Evolutionary conservation across 1,139 yeast species (phyloP), one percentile per base, ranked within the genome.

Genomic region (Geotrichum histeridarum): DNA sequence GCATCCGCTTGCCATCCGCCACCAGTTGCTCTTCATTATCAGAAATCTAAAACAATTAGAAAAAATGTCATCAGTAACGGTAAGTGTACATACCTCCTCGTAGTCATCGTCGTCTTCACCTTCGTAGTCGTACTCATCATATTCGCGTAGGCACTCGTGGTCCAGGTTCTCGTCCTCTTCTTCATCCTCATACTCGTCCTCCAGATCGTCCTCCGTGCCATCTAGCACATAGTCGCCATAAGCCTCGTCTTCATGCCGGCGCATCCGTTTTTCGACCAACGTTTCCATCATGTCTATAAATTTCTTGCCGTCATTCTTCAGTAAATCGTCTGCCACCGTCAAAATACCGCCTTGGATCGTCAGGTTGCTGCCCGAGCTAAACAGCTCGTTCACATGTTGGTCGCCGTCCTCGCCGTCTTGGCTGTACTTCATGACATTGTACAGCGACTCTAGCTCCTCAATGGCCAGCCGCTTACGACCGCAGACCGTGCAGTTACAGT

Each of bases 241-340:
- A 9, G 64, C 65, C 8, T 67, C 67, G 1, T 70, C 66, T 65
- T 70, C 78, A 60, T 78, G 82, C 54, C 84, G 69, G 0, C 75
- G 79, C 62, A 75, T 73, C 43, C 83, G 72, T n/a, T 81, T 74
- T 58, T 80, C 81, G 7, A 86, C 84, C 38, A 86, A 73, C 54
- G 81, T 77, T 64, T 86, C 95, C 82, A 88, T 83, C 81, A 86
- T 82, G 59, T 82, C 84, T 42, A 88, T 78, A 63, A 87, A 86
- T 53, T 82, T 78, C 61, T 78, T 78, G 33, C 95, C 95, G 61
- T 85, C 89, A 65, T 85, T 84, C 59, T 80, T 81, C 54, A 86
- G 73, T 35, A 88, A 70, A 65, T 87, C 95, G 60, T 87, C 94
- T 0, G 94, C 93, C 53, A 87, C 85, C 12, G 80, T 78, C 51